Conservation (phyloP, 768 basidiomycete species). For the Omphalotus guepiniiformis region DNA sequence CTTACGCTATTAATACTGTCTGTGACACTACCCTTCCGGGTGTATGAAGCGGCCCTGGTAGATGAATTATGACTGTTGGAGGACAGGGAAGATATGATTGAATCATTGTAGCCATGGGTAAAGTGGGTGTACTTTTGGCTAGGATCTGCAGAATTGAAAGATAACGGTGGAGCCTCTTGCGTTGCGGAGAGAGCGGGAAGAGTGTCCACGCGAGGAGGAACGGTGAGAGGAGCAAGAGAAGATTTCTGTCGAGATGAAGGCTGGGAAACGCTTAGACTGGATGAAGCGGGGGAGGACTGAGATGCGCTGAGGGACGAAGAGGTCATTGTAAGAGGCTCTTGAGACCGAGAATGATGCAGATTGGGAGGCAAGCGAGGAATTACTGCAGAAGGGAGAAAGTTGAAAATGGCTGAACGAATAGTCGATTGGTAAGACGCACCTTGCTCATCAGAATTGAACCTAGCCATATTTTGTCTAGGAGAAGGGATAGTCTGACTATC, state of each 20-base stretch:
- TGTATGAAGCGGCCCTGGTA: slow-evolving; percentile 10
- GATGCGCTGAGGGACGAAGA: slow-evolving; percentile 20
- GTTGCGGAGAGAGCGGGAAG: slow-evolving; percentile 27
- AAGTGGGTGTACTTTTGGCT: slow-evolving; percentile 7
- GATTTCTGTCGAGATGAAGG: slow-evolving; percentile 26
- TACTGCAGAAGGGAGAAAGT: slow-evolving; percentile 17
- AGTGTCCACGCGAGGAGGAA: slow-evolving; percentile 34
- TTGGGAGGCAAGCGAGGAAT: slow-evolving; percentile 23
- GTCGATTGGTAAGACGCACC: slow-evolving; percentile 20
- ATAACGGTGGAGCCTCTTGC: slow-evolving; percentile 23
- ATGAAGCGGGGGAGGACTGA: slow-evolving; percentile 22
- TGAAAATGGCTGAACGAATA: slow-evolving; percentile 11
- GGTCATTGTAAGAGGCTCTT: slow-evolving; percentile 29
- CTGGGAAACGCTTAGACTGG: slow-evolving; percentile 16
- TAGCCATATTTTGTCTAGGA: slow-evolving; percentile 20
- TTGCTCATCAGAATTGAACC: slow-evolving; percentile 37
- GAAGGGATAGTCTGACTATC: slow-evolving; percentile 12
- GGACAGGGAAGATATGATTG: slow-evolving; percentile 8
- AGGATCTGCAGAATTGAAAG: slow-evolving; percentile 16
- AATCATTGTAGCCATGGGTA: slow-evolving; percentile 11
- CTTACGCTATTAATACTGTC: slow-evolving; percentile 29
- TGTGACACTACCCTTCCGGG: slow-evolving; percentile 34
- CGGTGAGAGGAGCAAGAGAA: slow-evolving; percentile 34
- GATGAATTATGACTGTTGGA: slow-evolving; percentile 8
- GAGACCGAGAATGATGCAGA: slow-evolving; percentile 37